These are phyloP conservation scores for Trametes cubensis DNA, from an alignment of 768 basidiomycete genomes.

Conservation along the genomic window DNA sequence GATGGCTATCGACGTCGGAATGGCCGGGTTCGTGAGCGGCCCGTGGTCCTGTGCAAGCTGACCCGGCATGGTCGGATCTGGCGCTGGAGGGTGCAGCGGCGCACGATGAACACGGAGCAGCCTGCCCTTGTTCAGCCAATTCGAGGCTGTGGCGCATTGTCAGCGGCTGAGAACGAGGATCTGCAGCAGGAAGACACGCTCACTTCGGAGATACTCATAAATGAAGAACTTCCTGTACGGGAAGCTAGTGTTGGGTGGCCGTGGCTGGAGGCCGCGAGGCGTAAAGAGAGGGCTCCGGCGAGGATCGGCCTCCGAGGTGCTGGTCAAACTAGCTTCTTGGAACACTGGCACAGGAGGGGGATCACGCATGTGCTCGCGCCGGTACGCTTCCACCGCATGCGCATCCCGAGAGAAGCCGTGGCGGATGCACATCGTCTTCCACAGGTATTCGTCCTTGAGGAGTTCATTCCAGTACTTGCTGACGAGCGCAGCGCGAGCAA, in stretches of 20 bases:
- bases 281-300: conserved; percentile 5
- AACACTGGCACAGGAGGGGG: conserved; percentile 31
- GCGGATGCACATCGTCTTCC: conserved; percentile 72
- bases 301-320: background rate
- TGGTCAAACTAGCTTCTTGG: background rate
- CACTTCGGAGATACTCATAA: conserved; percentile 70
- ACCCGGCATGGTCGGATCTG: conserved; percentile 8
- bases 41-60: conserved; percentile 25
- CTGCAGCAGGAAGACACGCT: conserved; percentile 29
- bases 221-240: conserved; percentile 77
- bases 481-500: conserved; percentile 71
- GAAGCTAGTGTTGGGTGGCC: conserved; percentile 33
- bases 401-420: conserved; percentile 50
- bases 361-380: conserved; percentile 8
- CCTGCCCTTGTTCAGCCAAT: conserved; percentile 78
- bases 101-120: conserved; percentile 68
- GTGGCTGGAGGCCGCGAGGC: conserved; percentile 10
- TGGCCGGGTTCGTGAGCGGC: conserved; percentile 48
- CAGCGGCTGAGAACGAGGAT: background rate
- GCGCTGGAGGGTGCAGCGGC: conserved; percentile 28
- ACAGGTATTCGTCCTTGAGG: conserved; percentile 73
- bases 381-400: conserved; percentile 34
- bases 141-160: conserved; percentile 56
- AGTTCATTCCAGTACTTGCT: conserved; percentile 72
- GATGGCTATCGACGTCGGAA: conserved; percentile 86